phyloP scores from a whole-genome alignment of 208 protist genomes.

The Leishmania turanica region DNA sequence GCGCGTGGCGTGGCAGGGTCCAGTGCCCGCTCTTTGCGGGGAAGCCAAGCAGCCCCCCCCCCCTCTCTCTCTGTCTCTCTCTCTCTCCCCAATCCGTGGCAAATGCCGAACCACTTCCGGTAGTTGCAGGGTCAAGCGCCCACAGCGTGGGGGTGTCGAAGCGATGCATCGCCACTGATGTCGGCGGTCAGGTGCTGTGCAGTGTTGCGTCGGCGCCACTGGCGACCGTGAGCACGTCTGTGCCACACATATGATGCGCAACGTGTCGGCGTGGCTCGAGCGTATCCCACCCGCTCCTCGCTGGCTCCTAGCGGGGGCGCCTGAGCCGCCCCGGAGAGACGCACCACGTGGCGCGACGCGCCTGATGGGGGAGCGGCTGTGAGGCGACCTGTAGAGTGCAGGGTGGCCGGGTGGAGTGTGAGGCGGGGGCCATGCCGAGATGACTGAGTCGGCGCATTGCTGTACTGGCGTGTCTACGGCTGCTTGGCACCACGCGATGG shows the following conservation, averaged over 20 bases:
- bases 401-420: not conserved
- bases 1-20: not conserved
- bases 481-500: not conserved
- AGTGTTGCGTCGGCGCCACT: not conserved
- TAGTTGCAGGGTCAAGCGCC: not conserved
- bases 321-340: not conserved
- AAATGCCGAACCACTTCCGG: not conserved
- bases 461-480: not conserved
- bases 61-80: accelerated
- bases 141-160: not conserved
- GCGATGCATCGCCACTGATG: not conserved
- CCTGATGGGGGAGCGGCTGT: not conserved
- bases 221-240: not conserved
- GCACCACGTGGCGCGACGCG: not conserved
- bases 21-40: not conserved
- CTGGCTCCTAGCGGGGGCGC: not conserved
- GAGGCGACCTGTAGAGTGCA: not conserved
- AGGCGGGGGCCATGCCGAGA: not conserved
- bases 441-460: not conserved
- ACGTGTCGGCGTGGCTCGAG: not conserved
- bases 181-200: not conserved
- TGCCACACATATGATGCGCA: not conserved
- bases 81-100: not conserved
- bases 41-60: not conserved
- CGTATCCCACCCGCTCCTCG: not conserved